Percentiles rank a stretch among this genome's conserved stretches.
phyloP scores from a whole-genome alignment of 768 basidiomycete genomes.

The Gyrodon lividus region DNA sequence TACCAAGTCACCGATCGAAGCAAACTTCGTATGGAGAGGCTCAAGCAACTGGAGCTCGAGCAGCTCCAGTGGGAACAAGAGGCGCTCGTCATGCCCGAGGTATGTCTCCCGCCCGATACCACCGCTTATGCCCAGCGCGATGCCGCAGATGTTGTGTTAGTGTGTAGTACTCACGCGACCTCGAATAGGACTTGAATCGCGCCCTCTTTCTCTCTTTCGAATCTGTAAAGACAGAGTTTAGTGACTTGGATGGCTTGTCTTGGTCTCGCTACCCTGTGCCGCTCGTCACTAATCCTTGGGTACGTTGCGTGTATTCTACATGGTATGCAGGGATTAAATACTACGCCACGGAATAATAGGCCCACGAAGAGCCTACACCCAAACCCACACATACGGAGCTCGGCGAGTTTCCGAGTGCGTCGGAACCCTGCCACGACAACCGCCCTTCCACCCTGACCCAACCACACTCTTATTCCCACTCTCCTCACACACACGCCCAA shows the following conservation, averaged over 20 bases:
- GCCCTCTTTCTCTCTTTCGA: constrained; percentile 42
- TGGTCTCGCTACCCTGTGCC: constrained; percentile 44
- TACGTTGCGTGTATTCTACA: constrained; percentile 8
- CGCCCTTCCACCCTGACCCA: constrained; percentile 12
- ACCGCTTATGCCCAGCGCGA: background rate
- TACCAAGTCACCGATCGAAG: constrained; percentile 37
- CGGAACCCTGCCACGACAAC: constrained; percentile 9
- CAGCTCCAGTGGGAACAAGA: constrained; percentile 53
- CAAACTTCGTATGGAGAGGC: constrained; percentile 45
- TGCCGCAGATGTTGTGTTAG: background rate
- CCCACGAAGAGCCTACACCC: constrained; percentile 29
- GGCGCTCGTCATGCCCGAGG: constrained; percentile 59
- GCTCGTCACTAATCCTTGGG: constrained; percentile 25
- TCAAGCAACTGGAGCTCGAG: constrained; percentile 52
- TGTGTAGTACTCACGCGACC: constrained; percentile 11
- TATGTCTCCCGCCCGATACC: constrained; percentile 15
- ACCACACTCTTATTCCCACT: background rate
- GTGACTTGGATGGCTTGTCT: constrained; percentile 57
- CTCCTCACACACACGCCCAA: background rate
- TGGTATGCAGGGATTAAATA: too few relatives aligned
- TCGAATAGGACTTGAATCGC: constrained; percentile 30
- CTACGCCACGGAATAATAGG: constrained; percentile 7
- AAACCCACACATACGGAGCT: constrained; percentile 22
- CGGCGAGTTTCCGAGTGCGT: constrained; percentile 11
- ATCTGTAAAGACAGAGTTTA: constrained; percentile 59